Evolutionary conservation across 306 rosid species (phyloP).

Genomic region (Inga leiocalycina): DNA sequence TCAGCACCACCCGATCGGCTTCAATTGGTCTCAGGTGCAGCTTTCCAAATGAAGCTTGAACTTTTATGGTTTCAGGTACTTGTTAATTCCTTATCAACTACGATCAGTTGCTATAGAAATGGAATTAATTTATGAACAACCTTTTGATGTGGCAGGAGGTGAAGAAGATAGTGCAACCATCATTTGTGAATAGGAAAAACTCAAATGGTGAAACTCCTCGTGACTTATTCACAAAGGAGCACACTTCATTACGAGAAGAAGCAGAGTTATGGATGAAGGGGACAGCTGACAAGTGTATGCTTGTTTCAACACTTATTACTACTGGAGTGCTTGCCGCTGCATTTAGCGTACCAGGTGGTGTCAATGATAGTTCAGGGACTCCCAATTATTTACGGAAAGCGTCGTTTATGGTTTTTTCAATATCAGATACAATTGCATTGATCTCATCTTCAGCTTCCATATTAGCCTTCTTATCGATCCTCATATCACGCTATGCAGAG

Average conservation of each 20-base stretch:
- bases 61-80: conserved; percentile 46
- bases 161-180: conserved; percentile 39
- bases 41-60: conserved; percentile 45
- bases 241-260: conserved; percentile 1
- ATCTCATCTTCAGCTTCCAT: conserved; percentile 49
- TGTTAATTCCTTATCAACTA: not conserved
- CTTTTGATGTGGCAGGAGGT: conserved; percentile 41
- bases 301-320: conserved; percentile 44
- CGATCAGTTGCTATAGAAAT: too few species aligned
- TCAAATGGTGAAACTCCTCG: conserved; percentile 21
- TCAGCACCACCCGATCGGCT: conserved; percentile 37
- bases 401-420: conserved; percentile 27
- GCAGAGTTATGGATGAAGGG: conserved; percentile 53
- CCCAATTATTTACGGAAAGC: conserved; percentile 20
- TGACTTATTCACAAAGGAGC: conserved; percentile 39
- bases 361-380: not conserved
- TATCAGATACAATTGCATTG: conserved; percentile 52
- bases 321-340: conserved; percentile 47
- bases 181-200: conserved; percentile 25
- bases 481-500: conserved; percentile 48
- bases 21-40: conserved; percentile 43
- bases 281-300: conserved; percentile 41
- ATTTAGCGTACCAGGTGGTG: conserved; percentile 42
- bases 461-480: conserved; percentile 51
- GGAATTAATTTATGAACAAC: not conserved